Conservation (phyloP, 495 filamentous ascomycete genomes). For the Penicillium riverlandense region DNA sequence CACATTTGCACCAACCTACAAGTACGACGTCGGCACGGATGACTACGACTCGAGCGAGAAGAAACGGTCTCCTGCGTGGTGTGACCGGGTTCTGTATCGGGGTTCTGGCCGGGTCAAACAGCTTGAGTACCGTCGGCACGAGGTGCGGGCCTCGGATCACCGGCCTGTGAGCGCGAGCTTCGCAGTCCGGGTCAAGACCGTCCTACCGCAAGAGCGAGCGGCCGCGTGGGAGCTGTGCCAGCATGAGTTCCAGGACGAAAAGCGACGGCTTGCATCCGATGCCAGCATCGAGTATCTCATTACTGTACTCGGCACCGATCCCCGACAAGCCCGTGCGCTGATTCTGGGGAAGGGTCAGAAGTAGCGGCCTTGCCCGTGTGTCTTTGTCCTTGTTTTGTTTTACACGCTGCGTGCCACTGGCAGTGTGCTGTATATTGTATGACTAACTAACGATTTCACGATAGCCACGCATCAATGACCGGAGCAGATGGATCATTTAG, state of each 20-base stretch:
- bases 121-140: slow-evolving; percentile 79
- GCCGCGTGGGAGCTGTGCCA: slow-evolving; percentile 63
- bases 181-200: slow-evolving; percentile 71
- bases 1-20: slow-evolving; percentile 92
- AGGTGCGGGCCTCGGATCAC: slow-evolving; percentile 86
- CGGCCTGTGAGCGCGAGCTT: slow-evolving; percentile 85
- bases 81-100: slow-evolving; percentile 84
- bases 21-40: slow-evolving; percentile 94
- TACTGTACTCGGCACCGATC: slow-evolving; percentile 42
- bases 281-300: slow-evolving; percentile 51
- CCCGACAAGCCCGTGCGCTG: slow-evolving; percentile 35
- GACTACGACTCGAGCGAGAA: slow-evolving; percentile 93
- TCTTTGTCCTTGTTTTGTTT: slow-evolving; percentile 7
- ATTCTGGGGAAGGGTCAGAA: slow-evolving; percentile 25
- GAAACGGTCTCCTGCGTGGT: slow-evolving; percentile 94
- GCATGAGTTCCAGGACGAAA: slow-evolving; percentile 62
- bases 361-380: neutral
- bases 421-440: slow-evolving; percentile 21
- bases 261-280: slow-evolving; percentile 53
- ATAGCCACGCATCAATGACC: slow-evolving; percentile 32
- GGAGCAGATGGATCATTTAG: no score
- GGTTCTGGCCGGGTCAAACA: slow-evolving; percentile 79
- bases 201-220: slow-evolving; percentile 57
- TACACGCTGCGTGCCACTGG: neutral
- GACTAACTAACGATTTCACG: slow-evolving; percentile 36